Conservation (phyloP, 2,329 filamentous ascomycete species). For the Hypoxylon sp. region DNA sequence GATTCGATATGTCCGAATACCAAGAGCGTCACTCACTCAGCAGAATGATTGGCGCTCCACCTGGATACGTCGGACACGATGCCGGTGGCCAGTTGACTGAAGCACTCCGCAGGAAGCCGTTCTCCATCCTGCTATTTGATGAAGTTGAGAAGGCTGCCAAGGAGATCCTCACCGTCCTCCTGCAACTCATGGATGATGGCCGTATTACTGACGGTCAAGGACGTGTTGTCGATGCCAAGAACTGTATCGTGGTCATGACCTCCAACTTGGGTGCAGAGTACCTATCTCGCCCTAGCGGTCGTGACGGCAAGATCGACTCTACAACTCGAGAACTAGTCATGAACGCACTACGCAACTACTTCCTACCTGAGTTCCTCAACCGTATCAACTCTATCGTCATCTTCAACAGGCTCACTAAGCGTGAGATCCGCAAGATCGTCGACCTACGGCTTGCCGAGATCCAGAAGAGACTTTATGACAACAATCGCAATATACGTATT, state of each 20-base stretch:
- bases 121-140: slow-evolving; percentile 97
- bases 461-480: slow-evolving; percentile 88
- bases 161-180: slow-evolving; percentile 93
- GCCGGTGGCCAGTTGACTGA: slow-evolving; percentile 96
- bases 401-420: slow-evolving; percentile 93
- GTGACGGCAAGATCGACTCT: slow-evolving; percentile 87
- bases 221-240: slow-evolving; percentile 91
- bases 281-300: slow-evolving; percentile 81
- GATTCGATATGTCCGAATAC: slow-evolving; percentile 99
- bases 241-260: slow-evolving; percentile 99
- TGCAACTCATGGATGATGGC: slow-evolving; percentile 99
- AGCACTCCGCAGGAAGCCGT: slow-evolving; percentile 90
- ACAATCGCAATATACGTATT: slow-evolving; percentile 88
- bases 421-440: slow-evolving; percentile 94
- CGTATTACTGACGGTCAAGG: slow-evolving; percentile 99
- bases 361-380: slow-evolving; percentile 98
- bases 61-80: slow-evolving; percentile 97
- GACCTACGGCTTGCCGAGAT: slow-evolving; percentile 90
- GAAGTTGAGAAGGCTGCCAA: slow-evolving; percentile 99
- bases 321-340: slow-evolving; percentile 91
- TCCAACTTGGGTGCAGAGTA: slow-evolving; percentile 97
- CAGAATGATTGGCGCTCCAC: slow-evolving; percentile 97
- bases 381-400: slow-evolving; percentile 96
- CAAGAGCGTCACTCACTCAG: slow-evolving; percentile 96
- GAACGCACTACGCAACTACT: slow-evolving; percentile 91